Conservation (phyloP, 257 asterid genomes). For the Nicotiana tomentosiformis region DNA sequence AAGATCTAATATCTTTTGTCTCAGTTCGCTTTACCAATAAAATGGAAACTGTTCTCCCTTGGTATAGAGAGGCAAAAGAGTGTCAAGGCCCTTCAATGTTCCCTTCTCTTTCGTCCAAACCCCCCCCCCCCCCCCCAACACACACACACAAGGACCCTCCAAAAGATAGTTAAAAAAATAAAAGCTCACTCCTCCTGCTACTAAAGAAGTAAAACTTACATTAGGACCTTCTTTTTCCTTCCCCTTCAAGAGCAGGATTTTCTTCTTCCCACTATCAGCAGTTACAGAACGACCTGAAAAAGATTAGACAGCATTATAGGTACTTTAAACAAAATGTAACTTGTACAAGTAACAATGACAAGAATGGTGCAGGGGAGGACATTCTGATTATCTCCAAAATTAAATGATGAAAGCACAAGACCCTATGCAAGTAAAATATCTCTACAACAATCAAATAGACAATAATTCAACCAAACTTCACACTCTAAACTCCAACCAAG, state of each 20-base stretch:
- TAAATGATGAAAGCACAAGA: not conserved
- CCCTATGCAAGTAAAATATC: not conserved
- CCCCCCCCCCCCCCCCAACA: not conserved
- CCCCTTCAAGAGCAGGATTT: constrained; percentile 71
- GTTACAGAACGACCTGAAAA: constrained; percentile 33
- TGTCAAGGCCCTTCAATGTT: not conserved
- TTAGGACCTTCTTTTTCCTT: constrained; percentile 66
- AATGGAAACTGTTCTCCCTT: not conserved
- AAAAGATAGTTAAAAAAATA: not conserved
- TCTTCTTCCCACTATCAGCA: constrained; percentile 61
- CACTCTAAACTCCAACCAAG: not conserved
- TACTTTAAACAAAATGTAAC: not conserved
- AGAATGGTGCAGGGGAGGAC: not conserved
- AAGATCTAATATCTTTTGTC: not conserved
- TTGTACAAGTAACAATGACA: not conserved
- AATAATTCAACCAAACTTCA: not conserved
- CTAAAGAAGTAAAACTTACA: constrained; percentile 36
- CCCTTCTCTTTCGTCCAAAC: not conserved
- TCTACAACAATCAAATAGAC: not conserved
- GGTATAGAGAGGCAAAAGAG: not conserved
- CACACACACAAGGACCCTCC: not conserved
- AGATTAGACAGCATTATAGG: constrained; percentile 10
- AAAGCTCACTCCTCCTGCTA: not conserved
- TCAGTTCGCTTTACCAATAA: not conserved
- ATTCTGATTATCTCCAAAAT: not conserved